Conservation (phyloP, 164 flowering plant species). For the Pachysandra terminalis region DNA sequence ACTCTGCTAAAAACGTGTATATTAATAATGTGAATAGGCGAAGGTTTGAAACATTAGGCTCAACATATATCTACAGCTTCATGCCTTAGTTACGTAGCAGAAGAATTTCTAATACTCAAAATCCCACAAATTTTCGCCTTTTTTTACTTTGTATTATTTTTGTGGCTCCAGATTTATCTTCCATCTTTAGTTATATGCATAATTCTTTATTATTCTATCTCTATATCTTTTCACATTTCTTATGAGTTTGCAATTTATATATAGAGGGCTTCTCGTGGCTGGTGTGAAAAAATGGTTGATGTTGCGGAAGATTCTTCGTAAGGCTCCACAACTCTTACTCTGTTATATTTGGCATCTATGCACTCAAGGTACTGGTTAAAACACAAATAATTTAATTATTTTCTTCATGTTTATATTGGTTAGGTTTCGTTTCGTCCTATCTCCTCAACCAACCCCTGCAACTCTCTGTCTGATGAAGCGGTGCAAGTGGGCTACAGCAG, state of each 20-base stretch:
- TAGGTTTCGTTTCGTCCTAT: slow-evolving; percentile 88
- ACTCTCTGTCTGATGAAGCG: slow-evolving; percentile 68
- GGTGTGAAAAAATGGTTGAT: slow-evolving; percentile 98
- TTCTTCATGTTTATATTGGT: slow-evolving; percentile 14
- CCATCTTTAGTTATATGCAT: too few relatives aligned
- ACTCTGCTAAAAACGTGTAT: too few relatives aligned
- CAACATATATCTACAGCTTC: too few relatives aligned
- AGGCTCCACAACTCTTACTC: slow-evolving; percentile 23
- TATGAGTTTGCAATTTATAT: slow-evolving; percentile 5
- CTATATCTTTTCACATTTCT: background rate
- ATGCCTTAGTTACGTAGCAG: too few relatives aligned
- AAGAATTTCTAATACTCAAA: too few relatives aligned
- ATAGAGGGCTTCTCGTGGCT: slow-evolving; percentile 86
- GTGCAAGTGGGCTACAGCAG: slow-evolving; percentile 70
- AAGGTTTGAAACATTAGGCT: too few relatives aligned
- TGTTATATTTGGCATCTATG: background rate
- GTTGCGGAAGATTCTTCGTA: slow-evolving; percentile 76
- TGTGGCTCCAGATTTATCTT: too few relatives aligned
- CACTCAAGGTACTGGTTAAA: background rate
- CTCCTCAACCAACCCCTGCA: slow-evolving; percentile 91
- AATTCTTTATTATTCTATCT: too few relatives aligned
- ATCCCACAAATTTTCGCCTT: too few relatives aligned
- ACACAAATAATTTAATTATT: background rate
- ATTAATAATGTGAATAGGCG: too few relatives aligned
- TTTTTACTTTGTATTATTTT: too few relatives aligned